phyloP scores from a whole-genome alignment of 2,329 filamentous ascomycete species.

The Ophiostoma australiae region DNA sequence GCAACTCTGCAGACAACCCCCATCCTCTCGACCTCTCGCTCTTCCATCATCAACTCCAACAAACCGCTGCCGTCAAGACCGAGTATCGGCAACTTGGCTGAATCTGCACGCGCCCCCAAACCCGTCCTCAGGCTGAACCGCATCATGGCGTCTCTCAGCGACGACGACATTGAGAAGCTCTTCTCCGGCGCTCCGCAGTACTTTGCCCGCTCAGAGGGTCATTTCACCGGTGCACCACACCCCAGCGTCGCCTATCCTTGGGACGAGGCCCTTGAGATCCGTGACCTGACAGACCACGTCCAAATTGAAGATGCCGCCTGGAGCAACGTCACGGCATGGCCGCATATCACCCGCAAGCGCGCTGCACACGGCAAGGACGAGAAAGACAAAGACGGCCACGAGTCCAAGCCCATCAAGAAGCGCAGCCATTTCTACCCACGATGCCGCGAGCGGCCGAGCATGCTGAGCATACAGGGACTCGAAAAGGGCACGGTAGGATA shows the following conservation, averaged over 20 bases:
- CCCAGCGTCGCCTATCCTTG: conserved; percentile 64
- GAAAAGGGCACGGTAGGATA: conserved; percentile 68
- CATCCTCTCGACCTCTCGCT: conserved; percentile 20
- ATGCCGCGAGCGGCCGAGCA: conserved; percentile 60
- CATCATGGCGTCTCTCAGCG: conserved; percentile 56
- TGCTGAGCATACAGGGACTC: conserved; percentile 66
- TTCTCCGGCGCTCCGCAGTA: conserved; percentile 74
- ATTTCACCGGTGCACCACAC: conserved; percentile 55
- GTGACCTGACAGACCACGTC: conserved; percentile 60
- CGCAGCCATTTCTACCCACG: conserved; percentile 55
- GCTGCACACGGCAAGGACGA: not conserved
- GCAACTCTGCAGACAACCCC: conserved; percentile 14
- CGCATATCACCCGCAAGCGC: conserved; percentile 51
- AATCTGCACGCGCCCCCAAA: conserved; percentile 7
- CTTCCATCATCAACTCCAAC: conserved; percentile 42
- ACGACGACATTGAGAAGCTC: conserved; percentile 60
- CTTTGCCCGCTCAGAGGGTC: conserved; percentile 56
- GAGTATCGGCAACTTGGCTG: conserved; percentile 29
- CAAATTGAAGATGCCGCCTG: conserved; percentile 60
- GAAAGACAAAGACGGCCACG: not conserved
- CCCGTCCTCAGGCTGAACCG: conserved; percentile 49
- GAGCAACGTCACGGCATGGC: conserved; percentile 58
- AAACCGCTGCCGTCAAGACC: conserved; percentile 56
- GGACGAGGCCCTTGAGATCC: conserved; percentile 57
- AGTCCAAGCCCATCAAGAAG: conserved; percentile 28